These are phyloP conservation scores for Barnettozyma hawaiiensis DNA, from an alignment of 1,139 yeast genomes.

Conservation along the genomic window DNA sequence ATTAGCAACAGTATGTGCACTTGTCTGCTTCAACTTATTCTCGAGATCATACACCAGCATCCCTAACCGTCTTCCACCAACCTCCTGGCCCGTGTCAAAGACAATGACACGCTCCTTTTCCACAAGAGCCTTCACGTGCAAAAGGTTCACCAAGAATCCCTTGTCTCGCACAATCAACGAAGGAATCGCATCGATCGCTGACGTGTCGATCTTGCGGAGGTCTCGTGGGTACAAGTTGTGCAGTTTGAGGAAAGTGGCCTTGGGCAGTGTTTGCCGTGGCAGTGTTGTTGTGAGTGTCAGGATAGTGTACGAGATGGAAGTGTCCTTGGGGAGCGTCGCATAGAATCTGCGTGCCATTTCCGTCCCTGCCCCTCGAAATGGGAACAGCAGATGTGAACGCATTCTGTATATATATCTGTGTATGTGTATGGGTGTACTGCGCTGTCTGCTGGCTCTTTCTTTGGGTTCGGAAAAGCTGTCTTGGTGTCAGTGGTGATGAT, in stretches of 20 bases:
- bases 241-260: constrained; percentile 66
- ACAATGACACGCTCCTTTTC: constrained; percentile 76
- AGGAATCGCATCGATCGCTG: constrained; percentile 85
- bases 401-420: too few species aligned
- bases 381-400: not conserved
- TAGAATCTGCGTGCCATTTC: not conserved
- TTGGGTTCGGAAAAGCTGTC: too few species aligned
- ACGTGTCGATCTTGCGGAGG: constrained; percentile 80
- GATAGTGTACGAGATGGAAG: constrained; percentile 3
- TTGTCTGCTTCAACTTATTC: constrained; percentile 45
- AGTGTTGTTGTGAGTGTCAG: constrained; percentile 1
- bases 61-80: constrained; percentile 61
- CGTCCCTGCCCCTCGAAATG: not conserved
- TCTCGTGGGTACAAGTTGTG: constrained; percentile 81
- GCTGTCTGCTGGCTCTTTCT: too few species aligned
- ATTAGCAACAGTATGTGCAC: too few species aligned
- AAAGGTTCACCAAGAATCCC: constrained; percentile 71
- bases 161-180: constrained; percentile 73
- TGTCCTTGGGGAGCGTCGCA: constrained; percentile 4
- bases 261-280: constrained; percentile 52
- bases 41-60: constrained; percentile 84
- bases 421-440: too few species aligned
- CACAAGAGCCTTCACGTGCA: constrained; percentile 83
- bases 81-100: constrained; percentile 62
- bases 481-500: too few species aligned